phyloP scores from a whole-genome alignment of 805 yeast species.

The Isabelozyma pseudorhagii region DNA sequence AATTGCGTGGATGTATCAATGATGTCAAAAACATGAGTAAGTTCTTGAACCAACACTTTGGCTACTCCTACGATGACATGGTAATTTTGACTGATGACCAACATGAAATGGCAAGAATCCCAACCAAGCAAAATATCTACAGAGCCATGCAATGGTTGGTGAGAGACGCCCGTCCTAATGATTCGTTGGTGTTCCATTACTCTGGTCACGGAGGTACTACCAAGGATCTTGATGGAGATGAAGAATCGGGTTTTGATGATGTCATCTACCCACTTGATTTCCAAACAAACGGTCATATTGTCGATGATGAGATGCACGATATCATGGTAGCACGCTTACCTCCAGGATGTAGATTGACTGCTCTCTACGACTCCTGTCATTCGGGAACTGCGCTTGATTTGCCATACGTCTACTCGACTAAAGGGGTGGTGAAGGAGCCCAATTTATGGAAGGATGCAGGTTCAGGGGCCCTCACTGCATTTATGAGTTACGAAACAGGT shows the following conservation, averaged over 20 bases:
- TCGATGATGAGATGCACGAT: slow-evolving; percentile 38
- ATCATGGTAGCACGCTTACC: slow-evolving; percentile 36
- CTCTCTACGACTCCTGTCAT: slow-evolving; percentile 38
- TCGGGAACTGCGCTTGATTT: slow-evolving; percentile 40
- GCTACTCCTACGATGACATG: slow-evolving; percentile 35
- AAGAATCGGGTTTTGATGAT: slow-evolving; percentile 34
- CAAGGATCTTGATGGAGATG: slow-evolving; percentile 35
- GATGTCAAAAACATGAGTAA: slow-evolving; percentile 36
- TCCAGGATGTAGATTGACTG: slow-evolving; percentile 35
- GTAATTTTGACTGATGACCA: slow-evolving; percentile 39
- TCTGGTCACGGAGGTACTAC: slow-evolving; percentile 41
- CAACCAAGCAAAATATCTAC: slow-evolving; percentile 29
- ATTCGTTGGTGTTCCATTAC: slow-evolving; percentile 37
- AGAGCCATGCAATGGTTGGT: slow-evolving; percentile 41
- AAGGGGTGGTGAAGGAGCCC: slow-evolving; percentile 40
- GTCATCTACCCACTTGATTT: slow-evolving; percentile 38
- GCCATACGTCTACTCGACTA: slow-evolving; percentile 38
- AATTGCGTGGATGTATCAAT: slow-evolving; percentile 35
- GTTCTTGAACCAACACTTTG: slow-evolving; percentile 26
- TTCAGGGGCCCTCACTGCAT: slow-evolving; percentile 28
- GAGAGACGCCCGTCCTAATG: slow-evolving; percentile 35
- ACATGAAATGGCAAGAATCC: slow-evolving; percentile 25
- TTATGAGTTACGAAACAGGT: slow-evolving; percentile 29
- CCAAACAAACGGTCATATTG: slow-evolving; percentile 27
- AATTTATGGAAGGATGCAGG: slow-evolving; percentile 36